These are phyloP conservation scores for Verticillium isaacii DNA, from an alignment of 2,329 filamentous ascomycete species.

Conservation along the genomic window DNA sequence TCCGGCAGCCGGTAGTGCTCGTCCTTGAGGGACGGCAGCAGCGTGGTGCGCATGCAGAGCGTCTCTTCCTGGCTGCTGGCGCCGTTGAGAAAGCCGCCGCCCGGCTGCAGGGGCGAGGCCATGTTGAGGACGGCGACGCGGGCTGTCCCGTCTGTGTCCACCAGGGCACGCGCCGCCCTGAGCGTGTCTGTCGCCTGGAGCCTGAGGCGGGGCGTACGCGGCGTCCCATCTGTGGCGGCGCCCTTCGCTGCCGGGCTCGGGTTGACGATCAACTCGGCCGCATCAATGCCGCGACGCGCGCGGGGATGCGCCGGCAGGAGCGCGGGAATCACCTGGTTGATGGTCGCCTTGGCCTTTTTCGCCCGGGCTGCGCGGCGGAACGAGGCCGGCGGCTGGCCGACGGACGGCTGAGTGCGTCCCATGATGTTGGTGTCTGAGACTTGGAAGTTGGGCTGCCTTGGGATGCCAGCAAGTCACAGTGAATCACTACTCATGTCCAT, in stretches of 20 bases:
- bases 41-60: conserved; percentile 55
- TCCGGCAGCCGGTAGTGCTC: conserved; percentile 57
- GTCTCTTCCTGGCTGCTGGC: conserved; percentile 58
- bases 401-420: conserved; percentile 10
- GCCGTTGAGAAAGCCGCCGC: conserved; percentile 56
- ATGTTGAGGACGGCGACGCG: conserved; percentile 56
- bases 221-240: background rate
- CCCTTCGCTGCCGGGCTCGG: conserved; percentile 13
- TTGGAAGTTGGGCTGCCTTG: too few species aligned
- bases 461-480: background rate
- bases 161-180: conserved; percentile 38
- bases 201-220: conserved; percentile 28
- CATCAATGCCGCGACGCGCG: conserved; percentile 49
- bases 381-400: conserved; percentile 9
- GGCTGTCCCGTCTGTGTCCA: background rate
- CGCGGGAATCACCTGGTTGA: conserved; percentile 56
- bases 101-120: conserved; percentile 56
- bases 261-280: conserved; percentile 41
- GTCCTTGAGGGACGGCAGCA: conserved; percentile 53
- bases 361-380: conserved; percentile 32
- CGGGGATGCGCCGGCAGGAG: conserved; percentile 48
- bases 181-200: conserved; percentile 49
- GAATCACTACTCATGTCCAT: background rate
- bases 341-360: conserved; percentile 50
- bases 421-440: background rate